phyloP scores from a whole-genome alignment of 139 green algal genomes.

The Micractinium conductrix region DNA sequence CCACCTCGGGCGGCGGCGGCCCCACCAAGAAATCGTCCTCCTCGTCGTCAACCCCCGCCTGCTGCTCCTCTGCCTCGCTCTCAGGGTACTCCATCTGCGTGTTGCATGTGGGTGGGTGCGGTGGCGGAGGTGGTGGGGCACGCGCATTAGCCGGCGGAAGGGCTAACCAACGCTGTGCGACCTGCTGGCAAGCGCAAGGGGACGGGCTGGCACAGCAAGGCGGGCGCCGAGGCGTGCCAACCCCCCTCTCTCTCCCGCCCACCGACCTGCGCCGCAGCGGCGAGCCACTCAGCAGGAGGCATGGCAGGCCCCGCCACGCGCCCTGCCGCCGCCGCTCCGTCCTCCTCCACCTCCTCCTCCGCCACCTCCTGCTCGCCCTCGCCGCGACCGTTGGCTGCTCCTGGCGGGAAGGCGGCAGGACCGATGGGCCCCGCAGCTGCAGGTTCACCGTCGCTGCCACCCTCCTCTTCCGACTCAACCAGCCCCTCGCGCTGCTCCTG shows the following conservation, averaged over 20 bases:
- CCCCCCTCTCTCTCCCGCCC: not conserved
- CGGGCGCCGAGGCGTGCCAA: no score
- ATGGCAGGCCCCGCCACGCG: conserved; percentile 59
- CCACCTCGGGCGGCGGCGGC: conserved; percentile 73
- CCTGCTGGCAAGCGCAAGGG: no score
- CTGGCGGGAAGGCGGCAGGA: conserved; percentile 6
- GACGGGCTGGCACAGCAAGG: no score
- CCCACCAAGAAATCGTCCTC: conserved; percentile 65
- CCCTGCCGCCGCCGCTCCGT: not conserved
- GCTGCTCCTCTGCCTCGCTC: conserved; percentile 6
- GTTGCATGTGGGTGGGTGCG: no score
- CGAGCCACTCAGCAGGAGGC: conserved; percentile 64
- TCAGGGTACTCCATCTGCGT: conserved; percentile 26
- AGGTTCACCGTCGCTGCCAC: not conserved
- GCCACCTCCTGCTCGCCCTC: not conserved
- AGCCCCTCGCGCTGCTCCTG: conserved; percentile 6
- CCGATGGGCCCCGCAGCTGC: conserved; percentile 16
- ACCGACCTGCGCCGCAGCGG: conserved; percentile 50
- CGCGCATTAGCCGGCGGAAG: no score
- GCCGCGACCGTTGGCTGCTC: not conserved
- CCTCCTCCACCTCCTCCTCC: conserved; percentile 13
- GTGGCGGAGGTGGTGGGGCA: no score
- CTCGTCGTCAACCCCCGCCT: conserved; percentile 24
- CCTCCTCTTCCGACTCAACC: not conserved
- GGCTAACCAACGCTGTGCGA: no score